Evolutionary conservation across 2,329 filamentous ascomycete genomes (phyloP).

Genomic region (Stylonectria norvegica): DNA sequence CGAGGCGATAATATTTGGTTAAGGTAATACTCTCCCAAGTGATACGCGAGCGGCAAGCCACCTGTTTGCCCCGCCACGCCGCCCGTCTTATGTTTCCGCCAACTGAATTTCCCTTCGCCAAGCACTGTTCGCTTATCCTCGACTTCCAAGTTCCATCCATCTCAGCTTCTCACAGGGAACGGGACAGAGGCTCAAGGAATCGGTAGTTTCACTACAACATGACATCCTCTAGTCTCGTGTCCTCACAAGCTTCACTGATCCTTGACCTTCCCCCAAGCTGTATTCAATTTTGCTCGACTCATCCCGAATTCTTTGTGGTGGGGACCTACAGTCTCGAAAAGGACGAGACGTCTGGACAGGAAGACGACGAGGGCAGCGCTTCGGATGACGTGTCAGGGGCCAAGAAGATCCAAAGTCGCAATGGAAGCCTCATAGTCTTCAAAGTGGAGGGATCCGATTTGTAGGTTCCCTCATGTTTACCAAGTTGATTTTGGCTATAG

Average conservation of each 20-base stretch:
- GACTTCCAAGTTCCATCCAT: background rate
- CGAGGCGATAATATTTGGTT: no score
- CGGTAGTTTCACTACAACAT: no score
- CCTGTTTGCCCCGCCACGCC: constrained; percentile 20
- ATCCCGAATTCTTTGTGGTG: constrained; percentile 67
- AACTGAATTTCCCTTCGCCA: background rate
- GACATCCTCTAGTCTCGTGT: constrained; percentile 25
- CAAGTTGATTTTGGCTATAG: background rate
- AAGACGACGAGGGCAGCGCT: constrained; percentile 11
- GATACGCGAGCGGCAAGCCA: no score
- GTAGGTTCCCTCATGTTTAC: constrained; percentile 43
- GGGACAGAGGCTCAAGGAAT: no score
- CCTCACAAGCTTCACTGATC: constrained; percentile 46
- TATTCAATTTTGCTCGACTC: constrained; percentile 65
- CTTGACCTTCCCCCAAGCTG: constrained; percentile 73
- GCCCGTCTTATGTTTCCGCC: constrained; percentile 9
- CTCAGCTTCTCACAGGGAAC: background rate
- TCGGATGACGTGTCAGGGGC: constrained; percentile 21
- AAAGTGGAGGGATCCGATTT: constrained; percentile 48
- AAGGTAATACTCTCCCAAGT: no score
- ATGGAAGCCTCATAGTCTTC: constrained; percentile 71
- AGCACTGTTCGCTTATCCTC: background rate
- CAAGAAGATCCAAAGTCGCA: constrained; percentile 57
- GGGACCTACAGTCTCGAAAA: constrained; percentile 79
- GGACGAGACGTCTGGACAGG: constrained; percentile 26